These are phyloP conservation scores for Pleurotus ostreatus DNA, from an alignment of 768 basidiomycete species.

Conservation along the genomic window DNA sequence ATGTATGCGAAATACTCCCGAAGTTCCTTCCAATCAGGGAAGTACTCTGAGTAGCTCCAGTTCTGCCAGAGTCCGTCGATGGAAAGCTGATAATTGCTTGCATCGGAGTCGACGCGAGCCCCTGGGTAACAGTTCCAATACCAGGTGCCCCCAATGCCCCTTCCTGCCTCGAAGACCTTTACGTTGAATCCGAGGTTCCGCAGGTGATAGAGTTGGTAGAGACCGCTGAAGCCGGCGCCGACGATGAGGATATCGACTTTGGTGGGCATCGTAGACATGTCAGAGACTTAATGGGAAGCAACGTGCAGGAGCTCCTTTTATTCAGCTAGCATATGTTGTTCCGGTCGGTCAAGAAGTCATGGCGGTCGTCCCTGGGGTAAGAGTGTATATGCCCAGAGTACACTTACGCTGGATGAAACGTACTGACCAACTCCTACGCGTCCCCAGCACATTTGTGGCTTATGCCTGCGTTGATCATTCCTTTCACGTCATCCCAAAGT, in stretches of 20 bases:
- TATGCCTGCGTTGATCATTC: too few species aligned
- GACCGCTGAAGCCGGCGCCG: constrained; percentile 5
- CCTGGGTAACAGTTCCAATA: constrained; percentile 6
- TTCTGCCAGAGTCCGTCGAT: constrained; percentile 6
- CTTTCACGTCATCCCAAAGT: too few species aligned
- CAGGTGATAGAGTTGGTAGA: neutral
- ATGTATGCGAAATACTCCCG: constrained; percentile 18
- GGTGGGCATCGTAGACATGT: too few species aligned
- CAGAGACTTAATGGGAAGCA: too few species aligned
- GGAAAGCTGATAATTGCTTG: neutral
- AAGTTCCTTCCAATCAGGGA: constrained; percentile 5
- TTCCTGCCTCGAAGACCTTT: constrained; percentile 3
- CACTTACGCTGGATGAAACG: neutral
- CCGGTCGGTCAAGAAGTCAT: too few species aligned
- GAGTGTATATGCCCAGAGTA: too few species aligned
- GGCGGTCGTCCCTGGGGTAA: too few species aligned
- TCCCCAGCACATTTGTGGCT: too few species aligned
- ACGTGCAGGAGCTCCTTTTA: too few species aligned
- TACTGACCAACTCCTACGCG: too few species aligned
- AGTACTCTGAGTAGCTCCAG: neutral
- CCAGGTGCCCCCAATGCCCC: constrained; percentile 14
- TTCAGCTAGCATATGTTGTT: too few species aligned
- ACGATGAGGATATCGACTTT: constrained; percentile 4
- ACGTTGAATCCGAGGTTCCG: neutral
- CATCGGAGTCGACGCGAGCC: constrained; percentile 6